Percentiles rank a stretch among this genome's conserved stretches.
Conservation (phyloP, 306 rosid genomes). For the Alnus glutinosa region DNA sequence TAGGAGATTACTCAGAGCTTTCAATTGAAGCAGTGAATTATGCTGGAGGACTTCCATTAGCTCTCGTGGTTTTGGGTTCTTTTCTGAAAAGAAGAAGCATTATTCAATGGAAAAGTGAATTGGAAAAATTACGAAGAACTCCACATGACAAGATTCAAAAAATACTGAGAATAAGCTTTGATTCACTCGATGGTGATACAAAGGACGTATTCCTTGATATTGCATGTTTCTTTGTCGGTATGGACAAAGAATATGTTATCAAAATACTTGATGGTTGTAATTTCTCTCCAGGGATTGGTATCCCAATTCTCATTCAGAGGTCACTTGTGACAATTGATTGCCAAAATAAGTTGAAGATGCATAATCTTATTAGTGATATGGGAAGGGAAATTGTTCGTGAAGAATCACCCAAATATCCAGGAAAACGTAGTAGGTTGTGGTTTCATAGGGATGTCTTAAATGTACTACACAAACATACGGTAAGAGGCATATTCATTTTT, state of each 20-base stretch:
- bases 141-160: constrained; percentile 31
- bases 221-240: constrained; percentile 41
- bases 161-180: constrained; percentile 25
- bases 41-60: constrained; percentile 41
- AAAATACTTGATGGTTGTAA: constrained; percentile 34
- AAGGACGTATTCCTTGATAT: constrained; percentile 44
- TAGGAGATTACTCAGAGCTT: background rate
- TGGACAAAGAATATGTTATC: constrained; percentile 5
- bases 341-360: constrained; percentile 20
- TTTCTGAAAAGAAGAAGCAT: constrained; percentile 15
- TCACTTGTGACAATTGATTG: constrained; percentile 26
- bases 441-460: background rate
- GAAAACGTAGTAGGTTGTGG: constrained; percentile 26
- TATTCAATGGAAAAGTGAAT: constrained; percentile 27
- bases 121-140: constrained; percentile 28
- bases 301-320: constrained; percentile 23
- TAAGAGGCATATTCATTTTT: background rate
- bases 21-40: constrained; percentile 18
- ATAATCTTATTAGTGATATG: constrained; percentile 39
- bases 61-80: constrained; percentile 44
- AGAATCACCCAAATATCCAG: constrained; percentile 9
- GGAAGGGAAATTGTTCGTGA: constrained; percentile 38
- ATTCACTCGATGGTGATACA: constrained; percentile 9
- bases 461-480: background rate
- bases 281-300: constrained; percentile 28